Evolutionary conservation across 257 asterid genomes (phyloP), one percentile per base, ranked within the genome.

Genomic region (Striga asiatica): DNA sequence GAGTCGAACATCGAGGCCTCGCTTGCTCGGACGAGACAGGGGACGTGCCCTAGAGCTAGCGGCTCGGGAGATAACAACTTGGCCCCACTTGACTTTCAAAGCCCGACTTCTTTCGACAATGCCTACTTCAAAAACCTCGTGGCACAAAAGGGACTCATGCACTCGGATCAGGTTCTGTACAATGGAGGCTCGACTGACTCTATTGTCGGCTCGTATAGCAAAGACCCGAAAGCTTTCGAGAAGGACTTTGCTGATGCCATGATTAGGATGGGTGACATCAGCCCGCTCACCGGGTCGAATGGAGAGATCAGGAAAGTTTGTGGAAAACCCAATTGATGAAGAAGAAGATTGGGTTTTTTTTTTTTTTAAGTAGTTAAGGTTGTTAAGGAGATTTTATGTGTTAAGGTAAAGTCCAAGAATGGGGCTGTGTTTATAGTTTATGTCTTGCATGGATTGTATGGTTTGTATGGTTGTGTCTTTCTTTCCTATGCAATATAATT

Each of bases 161-260:
- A 78, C 42, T 82, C 88, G 6, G 91, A 85, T 17, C 95, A 85
- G 60, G 88, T 58, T 57, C 81, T 85, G 1, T 85, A 80, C 31
- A 78, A 76, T 48, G 76, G 71, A 6, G 95, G 93, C n/a, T 69
- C 89, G 1, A 72, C 64, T 47, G 93, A 82, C 66, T 22, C 63
- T 0, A 22, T 76, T 45, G 89, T 82, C 9, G 61, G 64, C 62
- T 24, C 50, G 45, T 85, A 78, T 11, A 68, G 79, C 13, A 59
- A 1, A 0, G 66, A 66, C 23, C 46, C 22, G 29, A 22, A 27
- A 6, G 31, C 63, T 38, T 81, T 84, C 46, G 49, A 35, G 54
- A 63, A 14, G 20, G 88, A 81, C 35, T 84, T 79, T 49, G 78
- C 73, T 4, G 74, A 70, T 11, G 91, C 85, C 0, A 78, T 84